Base-by-base conservation (phyloP, 768 basidiomycete species). In the Rhodocollybia butyracea region DNA sequence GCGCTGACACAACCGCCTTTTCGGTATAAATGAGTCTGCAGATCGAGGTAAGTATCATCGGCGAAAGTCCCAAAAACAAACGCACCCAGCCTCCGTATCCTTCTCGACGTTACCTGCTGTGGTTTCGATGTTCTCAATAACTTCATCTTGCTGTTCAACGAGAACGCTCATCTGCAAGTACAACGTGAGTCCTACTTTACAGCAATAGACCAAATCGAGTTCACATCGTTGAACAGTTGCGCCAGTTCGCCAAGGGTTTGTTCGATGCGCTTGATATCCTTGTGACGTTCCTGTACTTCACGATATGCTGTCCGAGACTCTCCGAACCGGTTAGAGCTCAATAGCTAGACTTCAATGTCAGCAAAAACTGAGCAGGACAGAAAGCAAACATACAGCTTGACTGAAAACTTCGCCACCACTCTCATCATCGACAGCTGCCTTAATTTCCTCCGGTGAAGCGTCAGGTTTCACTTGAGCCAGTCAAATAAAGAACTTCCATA, bases 181-280 rank as follows among this genome's bases (percentile, higher is more conserved):
- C 43, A 46, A 26, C 11, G 50, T 32, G 36, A 51, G 51, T 38
- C 46, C 46, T 21, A 27, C 30, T 46, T 52, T 36, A 40, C 19
- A 13, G 3, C n/a, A n/a, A n/a, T n/a, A n/a, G n/a, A n/a, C n/a
- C n/a, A 13, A 22, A 31, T 31, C 17, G 4, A 75, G 85, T 40
- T 54, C n/a, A 93, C 92, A 67, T 99, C 96, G 67, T 94, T 94
- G 77, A 98, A 97, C 62, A 99, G 77, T 65, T 96, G 93, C 10
- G 94, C 95, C 42, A 98, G 83, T 72, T 98, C 93, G 13, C 85
- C 86, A 43, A 99, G 75, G 10, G 95, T 98, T 72, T 83, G 81
- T 70, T 98, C 96, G 64, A 99, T 98, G 64, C 89, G 88, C 71
- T 93, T 86, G 70, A 99, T 91, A 63, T 99, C 95, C 68, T 89